Base-by-base conservation (phyloP, 2,329 filamentous ascomycete species). In the Fusarium citri region DNA sequence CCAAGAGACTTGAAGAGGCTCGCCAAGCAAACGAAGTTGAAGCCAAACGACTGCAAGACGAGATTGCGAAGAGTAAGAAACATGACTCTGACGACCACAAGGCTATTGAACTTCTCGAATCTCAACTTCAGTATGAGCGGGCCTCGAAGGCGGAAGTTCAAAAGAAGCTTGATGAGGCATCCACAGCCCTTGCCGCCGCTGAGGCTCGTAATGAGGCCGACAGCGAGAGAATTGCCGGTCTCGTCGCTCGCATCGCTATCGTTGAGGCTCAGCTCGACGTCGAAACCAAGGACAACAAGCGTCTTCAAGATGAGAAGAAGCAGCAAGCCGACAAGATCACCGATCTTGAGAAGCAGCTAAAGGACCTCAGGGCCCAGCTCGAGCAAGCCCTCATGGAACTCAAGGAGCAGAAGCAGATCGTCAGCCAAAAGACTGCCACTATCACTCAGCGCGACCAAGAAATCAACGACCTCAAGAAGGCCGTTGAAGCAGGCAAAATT, bases 1-100 rank as follows among this genome's bases (percentile, higher is more conserved):
- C 14, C 3, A 51, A 30, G 1, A 62, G 46, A 16, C 46, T 62
- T 4, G 30, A 25, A 8, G 59, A 51, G 5, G 45, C 46, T 2
- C 55, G 30, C 4, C 20, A 7, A 14, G 7, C 37, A 2, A 40
- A n/a, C 6, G 43, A 58, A 25, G 43, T 16, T 2, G 46, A 53
- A 22, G 2, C 25, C 3, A 40, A 45, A 3, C 8, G 25, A 2
- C 18, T 23, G 3, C 31, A 51, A 0, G 30, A 50, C 1, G 46
- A 9, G 5, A 37, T 59, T 5, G n/a, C 28, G 5, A 62, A 62
- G 10, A 30, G 40, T 2, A 22, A 30, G 20, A 12, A 42, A 4
- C 59, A 62, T 6, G 59, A 62, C 8, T 2, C 18, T 5, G 55
- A 51, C 0, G 55, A 62, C 3, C 59, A 62, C 20, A 51, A 45